Evolutionary conservation across 169 alveolate genomes (phyloP).

Genomic region (Babesia bigemina): DNA sequence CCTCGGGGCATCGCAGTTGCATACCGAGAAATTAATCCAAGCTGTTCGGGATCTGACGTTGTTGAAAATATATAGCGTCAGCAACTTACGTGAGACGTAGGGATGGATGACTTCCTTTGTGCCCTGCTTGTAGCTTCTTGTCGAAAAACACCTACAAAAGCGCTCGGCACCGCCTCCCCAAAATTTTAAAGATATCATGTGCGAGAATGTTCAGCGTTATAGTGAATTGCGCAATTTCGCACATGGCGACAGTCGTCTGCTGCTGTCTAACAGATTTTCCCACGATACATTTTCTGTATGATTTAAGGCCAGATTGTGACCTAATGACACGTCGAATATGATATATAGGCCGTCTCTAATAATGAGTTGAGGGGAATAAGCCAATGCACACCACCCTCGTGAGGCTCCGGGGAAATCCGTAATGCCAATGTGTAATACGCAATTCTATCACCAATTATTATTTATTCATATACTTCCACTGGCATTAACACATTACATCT

Average conservation of each 20-base stretch:
- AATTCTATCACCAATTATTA: background rate
- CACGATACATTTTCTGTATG: too few species aligned
- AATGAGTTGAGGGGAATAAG: too few species aligned
- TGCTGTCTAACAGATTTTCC: too few species aligned
- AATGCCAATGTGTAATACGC: background rate
- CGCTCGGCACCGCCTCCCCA: background rate
- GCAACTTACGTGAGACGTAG: conserved; percentile 51
- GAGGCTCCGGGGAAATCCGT: background rate
- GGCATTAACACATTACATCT: too few species aligned
- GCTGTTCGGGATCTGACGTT: conserved; percentile 74
- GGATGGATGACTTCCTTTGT: conserved; percentile 68
- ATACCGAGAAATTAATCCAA: conserved; percentile 65
- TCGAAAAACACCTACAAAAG: conserved; percentile 27
- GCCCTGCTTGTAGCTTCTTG: conserved; percentile 67
- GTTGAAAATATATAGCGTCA: background rate
- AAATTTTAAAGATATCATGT: background rate
- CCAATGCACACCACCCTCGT: background rate
- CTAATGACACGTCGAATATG: too few species aligned
- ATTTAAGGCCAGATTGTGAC: background rate
- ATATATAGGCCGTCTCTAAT: too few species aligned
- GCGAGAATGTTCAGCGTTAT: background rate
- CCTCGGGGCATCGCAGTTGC: conserved; percentile 55
- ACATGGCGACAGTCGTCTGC: background rate
- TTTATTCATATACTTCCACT: background rate
- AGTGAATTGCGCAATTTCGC: too few species aligned